Percentiles rank a stretch among this genome's conserved stretches.
Evolutionary conservation across 495 filamentous ascomycete genomes (phyloP).

Genomic region (Aspergillus taichungensis): DNA sequence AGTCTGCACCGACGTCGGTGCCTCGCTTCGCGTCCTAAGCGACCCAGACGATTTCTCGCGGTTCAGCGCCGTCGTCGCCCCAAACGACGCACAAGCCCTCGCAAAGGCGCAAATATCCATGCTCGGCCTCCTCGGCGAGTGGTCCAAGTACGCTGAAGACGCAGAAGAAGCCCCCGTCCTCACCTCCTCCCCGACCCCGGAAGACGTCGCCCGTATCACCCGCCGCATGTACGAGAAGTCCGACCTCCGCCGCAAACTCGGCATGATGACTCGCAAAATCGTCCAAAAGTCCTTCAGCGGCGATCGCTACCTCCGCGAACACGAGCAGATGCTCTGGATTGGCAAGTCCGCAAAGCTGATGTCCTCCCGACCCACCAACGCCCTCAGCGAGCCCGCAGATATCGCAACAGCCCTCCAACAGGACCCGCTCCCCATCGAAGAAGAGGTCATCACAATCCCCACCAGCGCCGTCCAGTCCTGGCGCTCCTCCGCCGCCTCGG

Average conservation of each 20-base stretch:
- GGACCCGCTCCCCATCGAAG: slow-evolving; percentile 22
- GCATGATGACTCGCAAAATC: slow-evolving; percentile 51
- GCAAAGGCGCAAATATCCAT: slow-evolving; percentile 56
- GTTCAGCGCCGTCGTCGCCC: slow-evolving; percentile 54
- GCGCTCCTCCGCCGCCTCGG: slow-evolving; percentile 30
- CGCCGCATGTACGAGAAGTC: slow-evolving; percentile 55
- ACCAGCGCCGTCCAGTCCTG: slow-evolving; percentile 30
- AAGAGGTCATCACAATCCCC: slow-evolving; percentile 33
- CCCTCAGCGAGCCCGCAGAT: slow-evolving; percentile 19
- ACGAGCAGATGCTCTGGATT: slow-evolving; percentile 64
- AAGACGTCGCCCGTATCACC: slow-evolving; percentile 46
- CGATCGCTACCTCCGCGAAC: slow-evolving; percentile 56
- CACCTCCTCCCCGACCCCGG: slow-evolving; percentile 36
- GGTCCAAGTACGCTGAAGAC: slow-evolving; percentile 47
- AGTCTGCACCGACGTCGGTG: slow-evolving; percentile 57
- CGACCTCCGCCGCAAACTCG: slow-evolving; percentile 47
- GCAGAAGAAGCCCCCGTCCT: slow-evolving; percentile 34
- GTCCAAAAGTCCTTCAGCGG: slow-evolving; percentile 54
- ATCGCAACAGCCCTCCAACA: slow-evolving; percentile 21
- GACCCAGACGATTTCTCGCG: slow-evolving; percentile 48
- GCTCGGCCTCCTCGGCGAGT: slow-evolving; percentile 51
- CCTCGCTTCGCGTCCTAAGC: slow-evolving; percentile 54
- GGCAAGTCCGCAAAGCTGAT: slow-evolving; percentile 41
- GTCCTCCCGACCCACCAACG: slow-evolving; percentile 21
- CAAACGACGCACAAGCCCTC: slow-evolving; percentile 50